These are phyloP conservation scores for Megacollybia marginata DNA, from an alignment of 768 basidiomycete species.

Conservation along the genomic window DNA sequence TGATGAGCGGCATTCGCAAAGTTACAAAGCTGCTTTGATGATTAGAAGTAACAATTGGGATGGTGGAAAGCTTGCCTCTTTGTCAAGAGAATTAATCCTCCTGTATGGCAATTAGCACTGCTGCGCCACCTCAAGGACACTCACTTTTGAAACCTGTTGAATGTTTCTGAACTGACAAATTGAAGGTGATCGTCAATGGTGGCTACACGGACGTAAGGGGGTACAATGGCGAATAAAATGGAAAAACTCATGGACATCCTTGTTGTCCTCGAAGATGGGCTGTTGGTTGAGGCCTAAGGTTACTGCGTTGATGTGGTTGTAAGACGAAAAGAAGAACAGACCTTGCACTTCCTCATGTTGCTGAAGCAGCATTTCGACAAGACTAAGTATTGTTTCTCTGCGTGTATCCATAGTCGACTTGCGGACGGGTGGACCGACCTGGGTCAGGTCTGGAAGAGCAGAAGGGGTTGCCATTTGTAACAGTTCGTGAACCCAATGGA, in stretches of 20 bases:
- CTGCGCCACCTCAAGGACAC: conserved; percentile 9
- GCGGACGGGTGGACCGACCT: too few relatives aligned
- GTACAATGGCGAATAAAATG: not conserved
- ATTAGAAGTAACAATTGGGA: not conserved
- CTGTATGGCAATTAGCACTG: conserved; percentile 21
- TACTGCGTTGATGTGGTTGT: conserved; percentile 7
- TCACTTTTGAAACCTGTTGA: conserved; percentile 57
- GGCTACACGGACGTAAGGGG: conserved; percentile 25
- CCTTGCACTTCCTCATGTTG: conserved; percentile 21
- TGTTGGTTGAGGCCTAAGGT: conserved; percentile 24
- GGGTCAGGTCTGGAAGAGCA: too few relatives aligned
- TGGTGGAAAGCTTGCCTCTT: conserved; percentile 36
- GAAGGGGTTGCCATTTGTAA: too few relatives aligned
- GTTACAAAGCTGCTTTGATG: conserved; percentile 51
- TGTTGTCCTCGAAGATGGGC: conserved; percentile 55
- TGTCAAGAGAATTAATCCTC: conserved; percentile 55
- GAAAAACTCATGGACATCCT: conserved; percentile 52
- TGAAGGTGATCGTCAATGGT: conserved; percentile 67
- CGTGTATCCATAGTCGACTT: conserved; percentile 4
- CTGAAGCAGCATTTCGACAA: conserved; percentile 41
- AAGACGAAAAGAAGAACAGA: not conserved
- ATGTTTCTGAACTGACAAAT: conserved; percentile 55
- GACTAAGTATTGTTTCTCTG: conserved; percentile 39
- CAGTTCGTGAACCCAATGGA: conserved; percentile 56
- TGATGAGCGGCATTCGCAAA: conserved; percentile 73